Conservation (phyloP, 1,284 basidiomycete genomes). For the Moesziomyces globuligerus region DNA sequence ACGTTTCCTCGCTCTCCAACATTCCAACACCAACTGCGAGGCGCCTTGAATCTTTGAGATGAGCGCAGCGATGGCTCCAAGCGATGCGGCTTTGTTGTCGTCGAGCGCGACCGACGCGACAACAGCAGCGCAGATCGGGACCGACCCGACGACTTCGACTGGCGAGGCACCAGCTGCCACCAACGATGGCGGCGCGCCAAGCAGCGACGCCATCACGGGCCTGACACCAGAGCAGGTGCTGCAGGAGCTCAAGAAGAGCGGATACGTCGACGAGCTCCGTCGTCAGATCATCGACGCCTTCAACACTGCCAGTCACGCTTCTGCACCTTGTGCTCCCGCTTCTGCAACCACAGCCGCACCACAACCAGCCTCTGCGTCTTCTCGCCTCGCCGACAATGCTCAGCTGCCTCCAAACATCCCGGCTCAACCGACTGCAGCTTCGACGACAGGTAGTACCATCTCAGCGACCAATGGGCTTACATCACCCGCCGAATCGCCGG, state of each 20-base stretch:
- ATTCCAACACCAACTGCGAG: not conserved
- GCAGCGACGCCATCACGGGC: conserved; percentile 3
- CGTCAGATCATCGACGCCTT: conserved; percentile 36
- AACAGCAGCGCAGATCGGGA: no score
- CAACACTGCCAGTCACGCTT: not conserved
- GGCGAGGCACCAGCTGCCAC: no score
- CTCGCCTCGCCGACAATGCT: not conserved
- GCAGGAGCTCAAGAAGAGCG: conserved; percentile 35
- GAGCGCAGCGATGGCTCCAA: not conserved
- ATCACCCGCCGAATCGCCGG: no score
- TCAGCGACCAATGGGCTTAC: not conserved
- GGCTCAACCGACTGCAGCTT: not conserved
- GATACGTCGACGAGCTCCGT: conserved; percentile 28
- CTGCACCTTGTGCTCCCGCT: not conserved
- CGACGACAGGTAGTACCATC: not conserved
- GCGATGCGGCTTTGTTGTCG: not conserved
- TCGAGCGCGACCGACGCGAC: not conserved
- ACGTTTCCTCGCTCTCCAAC: not conserved
- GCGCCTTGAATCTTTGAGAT: not conserved
- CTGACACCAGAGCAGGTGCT: conserved; percentile 37
- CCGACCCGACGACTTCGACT: not conserved
- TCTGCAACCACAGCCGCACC: not conserved
- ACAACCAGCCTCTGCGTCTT: not conserved
- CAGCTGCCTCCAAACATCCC: not conserved
- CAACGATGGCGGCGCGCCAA: not conserved